Evolutionary conservation across 2,329 filamentous ascomycete species (phyloP), one percentile per base, ranked within the genome.

Genomic region (Diaporthe sp.): DNA sequence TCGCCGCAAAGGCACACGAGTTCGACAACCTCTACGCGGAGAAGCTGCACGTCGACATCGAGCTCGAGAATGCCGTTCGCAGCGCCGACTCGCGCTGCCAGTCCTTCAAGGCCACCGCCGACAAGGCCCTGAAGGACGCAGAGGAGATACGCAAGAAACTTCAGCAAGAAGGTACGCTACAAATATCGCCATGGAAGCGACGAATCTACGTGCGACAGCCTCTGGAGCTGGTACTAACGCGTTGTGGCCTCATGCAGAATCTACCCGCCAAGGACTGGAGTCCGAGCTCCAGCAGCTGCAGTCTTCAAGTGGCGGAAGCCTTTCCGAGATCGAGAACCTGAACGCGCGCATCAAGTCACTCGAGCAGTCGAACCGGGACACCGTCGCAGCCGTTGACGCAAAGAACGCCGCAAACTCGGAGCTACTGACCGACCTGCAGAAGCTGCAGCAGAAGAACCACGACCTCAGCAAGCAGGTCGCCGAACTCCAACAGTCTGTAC

Each of bases 301-400:
- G 79, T 92, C 94, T 0, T 93, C 93, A 6, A 92, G 91, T 28
- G 92, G 92, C 1, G 92, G 92, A 75, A 93, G 95, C 3, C 91
- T 93, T 75, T 92, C 93, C 40, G 93, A 96, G 80, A 89, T 94
- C 74, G 92, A 94, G 79, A 91, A 91, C 3, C 88, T 99, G 19
- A 93, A 94, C 79, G 91, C 94, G 75, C 95, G 96, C 79, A 95
- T 99, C 79, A 87, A 93, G 66, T 94, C 95, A 0, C 91, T 99
- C 3, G 96, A 99, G 84, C 92, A 94, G 0, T 97, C 96, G 9
- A 98, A 98, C 81, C 93, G 97, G 76, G 96, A 98, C 77, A 96
- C 95, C 19, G 86, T 98, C 6, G 92, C 94, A 55, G 91, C 98
- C 45, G 92, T 98, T 76, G 96, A 98, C 81, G 93, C 95, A 25